A percentile compares a stretch with the other conserved stretches of the same genome.
Conservation (phyloP, 1,284 basidiomycete genomes). For the Caloboletus firmus region DNA sequence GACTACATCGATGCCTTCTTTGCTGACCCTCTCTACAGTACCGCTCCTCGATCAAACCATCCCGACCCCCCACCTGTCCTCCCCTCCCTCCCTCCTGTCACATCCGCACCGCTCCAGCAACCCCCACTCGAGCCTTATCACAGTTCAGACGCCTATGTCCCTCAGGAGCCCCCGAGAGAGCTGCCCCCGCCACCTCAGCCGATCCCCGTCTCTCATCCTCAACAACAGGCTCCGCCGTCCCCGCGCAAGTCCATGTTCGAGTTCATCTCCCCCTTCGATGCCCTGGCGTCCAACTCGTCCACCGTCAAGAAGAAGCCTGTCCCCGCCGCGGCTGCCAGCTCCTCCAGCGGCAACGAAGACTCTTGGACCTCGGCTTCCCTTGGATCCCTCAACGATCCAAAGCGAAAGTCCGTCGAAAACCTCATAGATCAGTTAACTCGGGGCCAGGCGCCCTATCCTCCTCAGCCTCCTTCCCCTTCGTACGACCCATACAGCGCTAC, state of each 20-base stretch:
- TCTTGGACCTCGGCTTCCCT: conserved; percentile 49
- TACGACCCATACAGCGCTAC: conserved; percentile 44
- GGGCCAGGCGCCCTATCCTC: conserved; percentile 43
- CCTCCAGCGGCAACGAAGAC: conserved; percentile 54
- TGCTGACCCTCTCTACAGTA: conserved; percentile 39
- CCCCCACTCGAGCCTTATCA: conserved; percentile 32
- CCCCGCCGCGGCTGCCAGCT: conserved; percentile 41
- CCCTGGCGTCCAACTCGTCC: conserved; percentile 50
- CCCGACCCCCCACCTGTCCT: conserved; percentile 48
- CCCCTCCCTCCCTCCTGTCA: conserved; percentile 43
- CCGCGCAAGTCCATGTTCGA: conserved; percentile 79
- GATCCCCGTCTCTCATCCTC: conserved; percentile 29
- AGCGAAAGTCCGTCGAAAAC: conserved; percentile 77
- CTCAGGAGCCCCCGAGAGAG: conserved; percentile 46
- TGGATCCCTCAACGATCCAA: conserved; percentile 50
- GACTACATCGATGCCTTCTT: conserved; percentile 34
- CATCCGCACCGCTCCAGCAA: conserved; percentile 46
- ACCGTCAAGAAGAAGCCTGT: conserved; percentile 63
- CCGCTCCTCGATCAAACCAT: conserved; percentile 54
- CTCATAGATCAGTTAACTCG: conserved; percentile 69
- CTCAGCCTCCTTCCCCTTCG: conserved; percentile 38
- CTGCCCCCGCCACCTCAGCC: conserved; percentile 36
- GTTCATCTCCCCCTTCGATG: conserved; percentile 80
- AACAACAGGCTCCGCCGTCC: conserved; percentile 59
- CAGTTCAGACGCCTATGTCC: conserved; percentile 43